Evolutionary conservation across 371 early-diverging fungal species (phyloP), one percentile per base, ranked within the genome.

Genomic region (Mucor sp.): DNA sequence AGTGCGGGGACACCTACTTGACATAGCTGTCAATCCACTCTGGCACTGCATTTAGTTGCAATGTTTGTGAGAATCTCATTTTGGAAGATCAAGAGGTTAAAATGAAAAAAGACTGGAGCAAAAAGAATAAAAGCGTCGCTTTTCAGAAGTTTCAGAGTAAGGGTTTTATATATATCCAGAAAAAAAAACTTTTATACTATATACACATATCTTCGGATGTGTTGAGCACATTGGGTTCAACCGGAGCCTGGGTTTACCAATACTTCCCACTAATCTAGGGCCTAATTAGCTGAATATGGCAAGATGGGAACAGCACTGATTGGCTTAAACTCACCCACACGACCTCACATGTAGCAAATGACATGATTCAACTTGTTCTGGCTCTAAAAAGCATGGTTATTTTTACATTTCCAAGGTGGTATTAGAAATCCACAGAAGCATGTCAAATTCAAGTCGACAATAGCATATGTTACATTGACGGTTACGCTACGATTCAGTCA

Each of bases 41-140:
- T 44, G 95, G 95, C 35, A 92, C 93, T 47, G 93, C 88, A 76
- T 97, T 97, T 68, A 97, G 89, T 76, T 91, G 90, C 59, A 97
- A 85, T 28, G 90, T 86, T 77, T 93, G 93, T 17, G 94, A 92
- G 69, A 96, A 96, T 84, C 94, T 96, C 95, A 96, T 95, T 66
- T 55, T 57, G 15, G 27, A 3, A 35, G 50, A 50, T 27, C 23
- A 48, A 44, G 58, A 48, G 17, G 58, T 19, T 44, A 14, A 61
- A 35, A 61, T 44, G 32, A 53, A n/a, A 57, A 47, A 57, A 33
- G 3, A 17, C 21, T 41, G 0, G 37, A 17, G 39, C 1, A 17
- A 41, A 5, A 41, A 41, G 44, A 32, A 28, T 12, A 56, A 55
- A n/a, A 39, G 27, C 25, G 17, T 44, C 28, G 23, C 37, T 41